Base-by-base conservation (phyloP, 2,329 filamentous ascomycete genomes). In the Lecanicillium sp. region DNA sequence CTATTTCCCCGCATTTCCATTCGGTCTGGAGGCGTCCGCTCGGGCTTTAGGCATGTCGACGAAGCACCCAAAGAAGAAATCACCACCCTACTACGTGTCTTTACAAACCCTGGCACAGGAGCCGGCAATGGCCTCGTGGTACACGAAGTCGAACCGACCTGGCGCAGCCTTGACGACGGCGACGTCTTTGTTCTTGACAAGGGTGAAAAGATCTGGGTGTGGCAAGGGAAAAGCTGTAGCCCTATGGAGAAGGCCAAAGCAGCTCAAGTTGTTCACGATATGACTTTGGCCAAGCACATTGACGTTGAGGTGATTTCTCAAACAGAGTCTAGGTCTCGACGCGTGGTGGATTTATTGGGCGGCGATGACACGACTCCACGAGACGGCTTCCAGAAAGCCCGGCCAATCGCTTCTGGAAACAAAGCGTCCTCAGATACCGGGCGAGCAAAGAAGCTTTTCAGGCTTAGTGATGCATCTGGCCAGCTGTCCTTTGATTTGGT, bases 211-310 rank as follows among this genome's bases (percentile, higher is more conserved):
- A 79, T 84, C 47, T 82, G 74, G 68, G 74, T 82, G 4, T 84
- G 80, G 80, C 80, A 84, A 60, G 80, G 80, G 36, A 69, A 67
- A 49, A 68, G 66, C 30, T 80, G 77, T 52, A 78, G 72, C 33
- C 79, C 79, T 0, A 81, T 82, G 75, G 80, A 84, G 52, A 83
- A 81, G 61, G 72, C 73, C 32, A 81, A 79, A 59, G 77, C 78
- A 0, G 79, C 79, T 0, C 77, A 81, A 53, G 76, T 83, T 3
- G 79, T 83, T 4, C 71, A 81, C 49, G 74, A 80, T 43, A 67
- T 79, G 68, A 81, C 72, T 0, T 58, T 75, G 7, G 77, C 76
- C 11, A 83, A 82, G 52, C 72, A 79, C 46, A 53, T 74, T 32
- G 75, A 82, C 39, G 76, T 82, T 18, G 78, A 84, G 54, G 79